Base-by-base conservation (phyloP, 768 basidiomycete genomes). In the Russula sp. region DNA sequence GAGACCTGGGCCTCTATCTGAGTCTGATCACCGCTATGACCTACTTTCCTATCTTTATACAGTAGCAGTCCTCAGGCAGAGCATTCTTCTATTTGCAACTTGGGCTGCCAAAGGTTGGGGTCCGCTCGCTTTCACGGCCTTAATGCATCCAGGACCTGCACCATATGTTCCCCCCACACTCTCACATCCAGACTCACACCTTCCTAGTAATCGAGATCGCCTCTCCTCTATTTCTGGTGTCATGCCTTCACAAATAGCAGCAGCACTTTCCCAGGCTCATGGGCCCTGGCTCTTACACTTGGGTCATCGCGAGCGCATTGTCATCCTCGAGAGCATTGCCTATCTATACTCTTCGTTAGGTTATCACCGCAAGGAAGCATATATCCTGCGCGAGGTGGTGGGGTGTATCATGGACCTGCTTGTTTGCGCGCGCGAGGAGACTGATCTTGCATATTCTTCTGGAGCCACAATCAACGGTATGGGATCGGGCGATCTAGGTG, bases 91-190 rank as follows among this genome's bases (percentile, higher is more conserved):
- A 16, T 88, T 90, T 69, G 80, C 88, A 22, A 76, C 92, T 9
- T 89, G 90, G 88, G 84, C 87, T 48, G 82, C 87, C n/a, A 89
- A 90, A 71, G 93, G 93, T 25, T 93, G 92, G 87, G 89, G 90
- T 3, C 82, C 85, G 0, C 76, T 88, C 35, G 86, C 90, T 3
- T 85, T 92, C 65, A 82, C 83, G 18, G 82, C 82, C 20, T 86
- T 92, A 84, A 73, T 93, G 45, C 85, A 84, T 66, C 81, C 84
- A 35, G 84, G 79, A 46, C 77, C 83, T 8, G 79, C 77, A 41
- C 82, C 80, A 9, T 83, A 80, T 67, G 75, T 84, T 63, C 83
- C 87, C 20, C 84, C 84, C 11, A 81, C 83, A 0, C 73, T 84
- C 45, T 74, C 81, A 9, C 76, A 78, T 48, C 75, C 75, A 9